phyloP scores from a whole-genome alignment of 2,329 filamentous ascomycete genomes.

The Fusarium nelsonii region DNA sequence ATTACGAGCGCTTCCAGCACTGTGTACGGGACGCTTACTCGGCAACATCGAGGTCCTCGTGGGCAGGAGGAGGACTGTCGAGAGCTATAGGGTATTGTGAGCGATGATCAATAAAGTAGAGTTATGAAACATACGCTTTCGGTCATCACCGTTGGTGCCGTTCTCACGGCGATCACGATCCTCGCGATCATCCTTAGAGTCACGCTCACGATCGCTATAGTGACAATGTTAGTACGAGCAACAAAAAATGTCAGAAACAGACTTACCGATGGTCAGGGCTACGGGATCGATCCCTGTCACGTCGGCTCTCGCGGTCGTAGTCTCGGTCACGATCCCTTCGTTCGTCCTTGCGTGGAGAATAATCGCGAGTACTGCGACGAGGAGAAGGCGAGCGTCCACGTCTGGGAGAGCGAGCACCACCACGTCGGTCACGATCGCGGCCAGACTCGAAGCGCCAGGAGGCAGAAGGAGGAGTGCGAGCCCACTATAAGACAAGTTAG shows the following conservation, averaged over 20 bases:
- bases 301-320: slow-evolving; percentile 79
- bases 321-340: slow-evolving; percentile 84
- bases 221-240: slow-evolving; percentile 22
- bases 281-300: slow-evolving; percentile 81
- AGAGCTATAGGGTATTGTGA: slow-evolving; percentile 60
- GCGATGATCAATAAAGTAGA: slow-evolving; percentile 20
- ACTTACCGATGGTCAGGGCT: slow-evolving; percentile 73
- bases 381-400: slow-evolving; percentile 82
- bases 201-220: slow-evolving; percentile 65
- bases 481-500: slow-evolving; percentile 75
- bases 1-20: slow-evolving; percentile 20
- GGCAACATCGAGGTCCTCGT: slow-evolving; percentile 96
- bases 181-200: slow-evolving; percentile 74
- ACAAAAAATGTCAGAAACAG: neutral
- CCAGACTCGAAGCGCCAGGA: slow-evolving; percentile 99
- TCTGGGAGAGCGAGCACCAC: slow-evolving; percentile 70
- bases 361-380: slow-evolving; percentile 80
- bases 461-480: slow-evolving; percentile 95
- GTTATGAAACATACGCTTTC: slow-evolving; percentile 75
- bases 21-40: slow-evolving; percentile 65
- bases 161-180: slow-evolving; percentile 81
- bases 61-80: slow-evolving; percentile 83
- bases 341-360: slow-evolving; percentile 90
- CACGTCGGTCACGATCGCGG: slow-evolving; percentile 76
- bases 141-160: slow-evolving; percentile 85